Evolutionary conservation across 2,329 filamentous ascomycete genomes (phyloP), one percentile per base, ranked within the genome.

Genomic region (Botrytis fabae): DNA sequence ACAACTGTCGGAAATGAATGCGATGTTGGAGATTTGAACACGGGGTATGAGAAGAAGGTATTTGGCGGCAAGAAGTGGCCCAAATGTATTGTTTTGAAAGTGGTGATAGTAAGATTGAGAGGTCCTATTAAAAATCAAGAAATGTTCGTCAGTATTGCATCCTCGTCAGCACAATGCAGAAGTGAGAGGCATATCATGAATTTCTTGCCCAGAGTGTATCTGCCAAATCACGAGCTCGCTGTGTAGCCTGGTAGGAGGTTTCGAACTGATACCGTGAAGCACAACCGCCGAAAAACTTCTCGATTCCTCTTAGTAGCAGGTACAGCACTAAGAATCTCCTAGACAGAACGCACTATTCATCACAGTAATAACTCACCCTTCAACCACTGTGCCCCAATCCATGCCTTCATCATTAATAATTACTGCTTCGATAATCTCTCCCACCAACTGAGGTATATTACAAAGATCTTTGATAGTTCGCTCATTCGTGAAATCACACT

Each of bases 1-100:
- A 0, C 85, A 87, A 78, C 89, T 87, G 28, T 84, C 86, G 18
- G 87, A 88, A 79, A 89, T 88, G 82, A 89, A 87, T 44, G 85
- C 82, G 16, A 89, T 83, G 28, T 83, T 86, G 1, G 73, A 70
- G 72, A 80, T 77, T 14, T 70, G 32, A 64, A 76, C 74, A 28
- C 32, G 25, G 25, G 73, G 70, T 22, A 71, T 72, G 4, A 75
- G 75, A 65, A 89, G 82, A 5, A 89, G 81, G 71, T 84, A 84
- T 74, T 88, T 86, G 2, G 87, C 87, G 54, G 84, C 83, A 73
- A 89, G 84, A 74, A 89, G 86, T n/a, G 87, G 87, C 0, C 87
- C 87, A 72, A 90, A 86, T 25, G 86, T 87, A 78, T 89, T 89
- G 59, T 86, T 88, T 71, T 87, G 83, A 7, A 89, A 82, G 76